phyloP scores from a whole-genome alignment of 225 moss, liverwort and hornwort genomes.

The Climacium dendroides region DNA sequence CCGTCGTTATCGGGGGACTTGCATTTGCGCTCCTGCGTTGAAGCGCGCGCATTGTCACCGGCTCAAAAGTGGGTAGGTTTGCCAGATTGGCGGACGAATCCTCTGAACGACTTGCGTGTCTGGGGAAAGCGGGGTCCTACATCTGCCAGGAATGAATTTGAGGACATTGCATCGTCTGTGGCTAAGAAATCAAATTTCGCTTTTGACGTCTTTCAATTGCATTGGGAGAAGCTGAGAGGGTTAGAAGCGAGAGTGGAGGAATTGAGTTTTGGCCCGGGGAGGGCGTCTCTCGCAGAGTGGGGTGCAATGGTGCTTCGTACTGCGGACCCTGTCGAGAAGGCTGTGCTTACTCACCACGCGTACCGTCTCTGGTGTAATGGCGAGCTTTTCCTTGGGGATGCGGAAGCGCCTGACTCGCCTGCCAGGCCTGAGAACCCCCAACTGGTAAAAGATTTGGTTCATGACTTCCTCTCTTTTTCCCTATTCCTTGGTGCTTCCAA shows the following conservation, averaged over 20 bases:
- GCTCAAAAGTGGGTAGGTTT: constrained; percentile 73
- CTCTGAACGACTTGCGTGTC: constrained; percentile 54
- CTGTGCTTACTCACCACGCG: constrained; percentile 70
- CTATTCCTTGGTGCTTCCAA: neutral
- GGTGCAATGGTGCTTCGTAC: constrained; percentile 62
- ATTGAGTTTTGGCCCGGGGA: neutral
- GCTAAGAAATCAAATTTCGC: neutral
- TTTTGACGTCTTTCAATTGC: neutral
- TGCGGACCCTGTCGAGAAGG: constrained; percentile 65
- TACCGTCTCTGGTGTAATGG: constrained; percentile 62
- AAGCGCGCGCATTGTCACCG: constrained; percentile 15
- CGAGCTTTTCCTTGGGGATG: constrained; percentile 44
- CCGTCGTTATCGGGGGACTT: neutral
- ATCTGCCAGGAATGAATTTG: neutral
- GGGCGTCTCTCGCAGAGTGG: constrained; percentile 65
- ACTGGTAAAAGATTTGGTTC: constrained; percentile 34
- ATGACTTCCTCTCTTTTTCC: neutral
- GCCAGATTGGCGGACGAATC: constrained; percentile 49
- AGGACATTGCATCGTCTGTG: neutral
- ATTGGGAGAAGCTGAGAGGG: constrained; percentile 19
- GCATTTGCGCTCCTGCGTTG: neutral
- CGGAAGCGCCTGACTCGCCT: constrained; percentile 60
- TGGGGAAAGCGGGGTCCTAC: constrained; percentile 60
- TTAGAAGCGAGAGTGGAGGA: constrained; percentile 9
- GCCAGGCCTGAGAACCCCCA: constrained; percentile 72